Evolutionary conservation across 2,329 filamentous ascomycete species (phyloP), one percentile per base, ranked within the genome.

Genomic region (Penicillium sumatraense): DNA sequence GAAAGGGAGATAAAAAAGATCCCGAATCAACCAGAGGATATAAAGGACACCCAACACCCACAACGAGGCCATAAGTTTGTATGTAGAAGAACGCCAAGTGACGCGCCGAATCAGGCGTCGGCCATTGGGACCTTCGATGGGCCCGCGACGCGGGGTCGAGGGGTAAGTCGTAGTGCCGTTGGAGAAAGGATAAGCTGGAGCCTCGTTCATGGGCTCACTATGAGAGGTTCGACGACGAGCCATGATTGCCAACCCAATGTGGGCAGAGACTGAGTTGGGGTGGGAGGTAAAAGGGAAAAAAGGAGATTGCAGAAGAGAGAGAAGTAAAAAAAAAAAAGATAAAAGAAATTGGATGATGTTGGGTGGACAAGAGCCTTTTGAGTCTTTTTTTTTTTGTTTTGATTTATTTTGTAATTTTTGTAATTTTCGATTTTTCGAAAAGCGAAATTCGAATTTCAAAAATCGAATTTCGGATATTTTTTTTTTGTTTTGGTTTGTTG

Each of bases 21-120:
- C 72, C 18, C 72, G 69, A 49, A 75, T 75, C 53, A 76, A 59
- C 72, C 72, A 76, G 50, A 75, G 68, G 52, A 75, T 72, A 53
- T 75, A 76, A 41, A 76, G 61, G 8, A 75, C 72, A 11, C 70
- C 71, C 42, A 75, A 51, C 20, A 76, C 71, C 72, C 73, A 76
- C 18, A 75, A 61, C 35, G 71, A 74, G 6, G 74, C 72, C 64
- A 75, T 68, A 38, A 76, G 61, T 57, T 75, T 76, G 66, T 76
- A 75, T 18, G 73, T 75, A 14, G 73, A 75, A 11, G 73, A 75
- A 31, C 74, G 72, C 73, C 73, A 76, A 60, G 73, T 75, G 60
- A 75, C 72, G 58, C 73, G 68, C 27, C 73, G 72, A 56, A 73
- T 72, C 35, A 75, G 61, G 47, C 71, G 67, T 36, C 72, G 70